Conservation (phyloP, 2,329 filamentous ascomycete species). For the Lecanosticta acicola region DNA sequence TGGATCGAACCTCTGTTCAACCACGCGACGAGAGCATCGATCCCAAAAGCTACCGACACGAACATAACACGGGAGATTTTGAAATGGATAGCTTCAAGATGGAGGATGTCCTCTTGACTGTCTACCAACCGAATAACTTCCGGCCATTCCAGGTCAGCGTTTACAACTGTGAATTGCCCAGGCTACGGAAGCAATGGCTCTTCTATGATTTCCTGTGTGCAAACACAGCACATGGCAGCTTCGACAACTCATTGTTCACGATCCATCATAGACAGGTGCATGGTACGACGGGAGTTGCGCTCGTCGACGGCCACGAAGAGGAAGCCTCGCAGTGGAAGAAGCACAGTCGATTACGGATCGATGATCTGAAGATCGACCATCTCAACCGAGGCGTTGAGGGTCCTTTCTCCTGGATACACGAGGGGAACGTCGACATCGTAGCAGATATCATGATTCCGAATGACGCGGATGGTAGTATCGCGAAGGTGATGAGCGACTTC, state of each 20-base stretch:
- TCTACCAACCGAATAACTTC: conserved; percentile 86
- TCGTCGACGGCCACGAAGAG: conserved; percentile 52
- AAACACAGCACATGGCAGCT: conserved; percentile 92
- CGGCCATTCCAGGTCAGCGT: conserved; percentile 95
- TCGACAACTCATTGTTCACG: conserved; percentile 91
- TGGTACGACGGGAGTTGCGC: conserved; percentile 62
- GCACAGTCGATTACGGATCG: conserved; percentile 84
- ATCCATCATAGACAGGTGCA: conserved; percentile 93
- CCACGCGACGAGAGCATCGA: conserved; percentile 61
- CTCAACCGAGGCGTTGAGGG: conserved; percentile 89
- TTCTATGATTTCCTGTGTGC: conserved; percentile 97
- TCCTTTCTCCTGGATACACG: conserved; percentile 95
- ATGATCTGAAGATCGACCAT: conserved; percentile 91
- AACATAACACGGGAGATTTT: conserved; percentile 87
- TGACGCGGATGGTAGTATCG: conserved; percentile 80
- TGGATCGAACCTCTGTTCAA: conserved; percentile 79
- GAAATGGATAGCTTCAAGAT: conserved; percentile 96
- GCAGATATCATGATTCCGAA: conserved; percentile 91
- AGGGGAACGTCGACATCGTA: conserved; percentile 94
- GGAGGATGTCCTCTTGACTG: conserved; percentile 83
- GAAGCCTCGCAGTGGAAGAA: conserved; percentile 84
- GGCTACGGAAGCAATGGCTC: conserved; percentile 89
- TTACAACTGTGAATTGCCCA: conserved; percentile 88
- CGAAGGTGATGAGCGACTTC: conserved; percentile 93
- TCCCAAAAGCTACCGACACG: conserved; percentile 79